Evolutionary conservation across 176 grass and related monocot species (phyloP).

Genomic region (Olyra latifolia): DNA sequence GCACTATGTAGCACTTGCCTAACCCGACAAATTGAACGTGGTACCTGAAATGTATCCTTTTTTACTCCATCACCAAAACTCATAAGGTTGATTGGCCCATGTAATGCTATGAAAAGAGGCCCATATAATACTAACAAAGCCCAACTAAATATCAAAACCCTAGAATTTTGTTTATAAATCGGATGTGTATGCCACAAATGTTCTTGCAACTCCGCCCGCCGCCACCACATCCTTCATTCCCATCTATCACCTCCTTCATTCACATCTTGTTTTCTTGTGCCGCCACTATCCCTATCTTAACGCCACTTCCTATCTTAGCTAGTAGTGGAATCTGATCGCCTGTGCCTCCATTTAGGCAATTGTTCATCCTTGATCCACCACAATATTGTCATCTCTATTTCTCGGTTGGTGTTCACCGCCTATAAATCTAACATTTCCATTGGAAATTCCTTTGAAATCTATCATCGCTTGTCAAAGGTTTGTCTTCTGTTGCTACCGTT

Average conservation of each 20-base stretch:
- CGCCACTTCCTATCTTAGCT: background rate
- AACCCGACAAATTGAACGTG: too few species aligned
- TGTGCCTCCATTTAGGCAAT: background rate
- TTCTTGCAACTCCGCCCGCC: background rate
- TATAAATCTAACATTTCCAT: background rate
- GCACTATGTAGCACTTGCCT: too few species aligned
- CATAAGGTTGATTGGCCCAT: background rate
- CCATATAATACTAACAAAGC: background rate
- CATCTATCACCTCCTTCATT: background rate
- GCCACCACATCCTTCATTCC: background rate
- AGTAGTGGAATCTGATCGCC: too few species aligned
- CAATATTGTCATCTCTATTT: background rate
- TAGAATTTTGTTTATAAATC: conserved; percentile 4
- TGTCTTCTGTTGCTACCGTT: too few species aligned
- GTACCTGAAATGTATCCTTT: background rate
- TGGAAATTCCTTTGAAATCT: background rate
- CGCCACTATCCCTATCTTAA: background rate
- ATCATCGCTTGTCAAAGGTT: background rate
- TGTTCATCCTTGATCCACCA: background rate
- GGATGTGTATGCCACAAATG: background rate
- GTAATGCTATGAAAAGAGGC: background rate
- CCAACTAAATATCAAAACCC: background rate
- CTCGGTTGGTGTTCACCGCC: background rate
- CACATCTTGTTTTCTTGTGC: background rate
- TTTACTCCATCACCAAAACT: background rate